A percentile compares a stretch with the other conserved stretches of the same genome.
Evolutionary conservation across 78 protist genomes (phyloP).

Genomic region (Bigelowiella natans): DNA sequence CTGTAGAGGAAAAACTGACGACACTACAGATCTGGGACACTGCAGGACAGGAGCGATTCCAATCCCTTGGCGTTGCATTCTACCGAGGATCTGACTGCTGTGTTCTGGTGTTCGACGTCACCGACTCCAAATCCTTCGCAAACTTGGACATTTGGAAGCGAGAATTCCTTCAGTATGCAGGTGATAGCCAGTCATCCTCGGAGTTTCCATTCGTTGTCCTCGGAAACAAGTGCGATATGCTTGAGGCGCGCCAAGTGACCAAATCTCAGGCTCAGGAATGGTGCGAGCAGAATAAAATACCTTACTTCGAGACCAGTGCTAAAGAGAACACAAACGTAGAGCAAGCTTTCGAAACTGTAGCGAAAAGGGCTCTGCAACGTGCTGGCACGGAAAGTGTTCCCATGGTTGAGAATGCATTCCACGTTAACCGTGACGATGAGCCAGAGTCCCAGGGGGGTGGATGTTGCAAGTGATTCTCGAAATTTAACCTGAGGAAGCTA

Average conservation of each 20-base stretch:
- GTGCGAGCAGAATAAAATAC: conserved; percentile 83
- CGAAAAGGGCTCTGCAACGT: conserved; percentile 66
- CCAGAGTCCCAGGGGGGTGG: neutral
- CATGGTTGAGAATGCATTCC: neutral
- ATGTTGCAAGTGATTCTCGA: neutral
- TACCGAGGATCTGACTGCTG: conserved; percentile 98
- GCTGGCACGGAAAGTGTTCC: neutral
- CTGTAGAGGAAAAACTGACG: conserved; percentile 85
- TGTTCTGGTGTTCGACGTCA: conserved; percentile 90
- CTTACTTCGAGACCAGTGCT: conserved; percentile 96
- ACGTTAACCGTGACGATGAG: neutral
- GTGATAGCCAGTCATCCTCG: conserved; percentile 73
- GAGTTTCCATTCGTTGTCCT: conserved; percentile 90
- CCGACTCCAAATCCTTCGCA: conserved; percentile 81
- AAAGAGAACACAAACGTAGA: conserved; percentile 95
- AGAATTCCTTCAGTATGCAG: conserved; percentile 88
- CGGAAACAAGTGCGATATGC: conserved; percentile 95
- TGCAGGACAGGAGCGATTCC: conserved; percentile 97
- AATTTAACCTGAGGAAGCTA: too few relatives aligned
- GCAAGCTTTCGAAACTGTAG: conserved; percentile 87
- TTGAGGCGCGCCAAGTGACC: conserved; percentile 27
- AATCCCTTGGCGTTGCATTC: conserved; percentile 95
- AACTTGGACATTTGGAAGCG: conserved; percentile 82
- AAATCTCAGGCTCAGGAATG: conserved; percentile 81
- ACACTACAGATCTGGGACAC: conserved; percentile 95